These are phyloP conservation scores for Cryptococcus amylolentus DNA, from an alignment of 1,284 basidiomycete genomes.

Conservation along the genomic window DNA sequence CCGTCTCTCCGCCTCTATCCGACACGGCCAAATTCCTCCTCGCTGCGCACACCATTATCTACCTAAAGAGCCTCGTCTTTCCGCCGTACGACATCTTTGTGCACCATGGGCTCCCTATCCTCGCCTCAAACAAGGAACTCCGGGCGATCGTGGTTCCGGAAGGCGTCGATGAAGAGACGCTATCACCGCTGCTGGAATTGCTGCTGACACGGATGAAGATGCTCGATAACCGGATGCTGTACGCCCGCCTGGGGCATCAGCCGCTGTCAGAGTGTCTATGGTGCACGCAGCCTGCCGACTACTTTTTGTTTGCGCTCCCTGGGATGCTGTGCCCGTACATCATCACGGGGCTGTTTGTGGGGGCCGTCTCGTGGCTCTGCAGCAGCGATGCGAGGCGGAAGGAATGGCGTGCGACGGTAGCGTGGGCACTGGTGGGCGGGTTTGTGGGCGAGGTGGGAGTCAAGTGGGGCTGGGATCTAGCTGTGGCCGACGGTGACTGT, in stretches of 20 bases:
- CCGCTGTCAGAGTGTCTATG: conserved; percentile 30
- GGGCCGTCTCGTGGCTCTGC: conserved; percentile 20
- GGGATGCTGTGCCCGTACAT: conserved; percentile 25
- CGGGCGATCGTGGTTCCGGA: conserved; percentile 6
- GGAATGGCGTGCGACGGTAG: conserved; percentile 19
- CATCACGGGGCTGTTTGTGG: conserved; percentile 21
- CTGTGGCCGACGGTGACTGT: conserved; percentile 24
- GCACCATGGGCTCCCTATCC: conserved; percentile 19
- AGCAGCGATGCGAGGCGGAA: conserved; percentile 14
- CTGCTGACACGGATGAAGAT: conserved; percentile 26
- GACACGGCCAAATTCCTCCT: no score
- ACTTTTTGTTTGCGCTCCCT: conserved; percentile 24
- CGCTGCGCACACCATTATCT: no score
- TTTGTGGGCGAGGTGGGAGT: conserved; percentile 7
- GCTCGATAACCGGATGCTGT: conserved; percentile 27
- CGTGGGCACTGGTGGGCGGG: conserved; percentile 18
- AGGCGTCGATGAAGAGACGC: not conserved
- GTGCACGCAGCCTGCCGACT: conserved; percentile 30
- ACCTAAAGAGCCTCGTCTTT: not conserved
- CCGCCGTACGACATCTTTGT: conserved; percentile 38
- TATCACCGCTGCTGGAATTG: conserved; percentile 19
- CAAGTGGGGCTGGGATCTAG: conserved; percentile 22
- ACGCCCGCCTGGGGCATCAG: conserved; percentile 36
- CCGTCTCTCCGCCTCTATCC: no score
- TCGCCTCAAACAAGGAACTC: conserved; percentile 19